Evolutionary conservation across 148 eudicot species (phyloP).

Genomic region (Silene latifolia): DNA sequence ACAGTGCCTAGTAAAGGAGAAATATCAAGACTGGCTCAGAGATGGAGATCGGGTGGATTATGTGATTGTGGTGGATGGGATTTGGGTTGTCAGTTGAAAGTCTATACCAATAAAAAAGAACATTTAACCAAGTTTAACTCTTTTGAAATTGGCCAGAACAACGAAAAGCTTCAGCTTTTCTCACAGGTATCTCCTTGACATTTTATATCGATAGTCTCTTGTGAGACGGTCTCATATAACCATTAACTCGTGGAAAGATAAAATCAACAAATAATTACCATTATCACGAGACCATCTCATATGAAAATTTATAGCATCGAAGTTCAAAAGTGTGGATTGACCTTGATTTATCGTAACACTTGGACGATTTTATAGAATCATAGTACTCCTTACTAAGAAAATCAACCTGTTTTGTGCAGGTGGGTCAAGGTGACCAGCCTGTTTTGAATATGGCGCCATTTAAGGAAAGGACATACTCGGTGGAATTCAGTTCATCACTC

Average conservation of each 20-base stretch:
- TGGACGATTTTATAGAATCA: not conserved
- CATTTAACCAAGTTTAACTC: conserved; percentile 22
- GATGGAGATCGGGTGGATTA: conserved; percentile 80
- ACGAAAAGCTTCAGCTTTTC: conserved; percentile 46
- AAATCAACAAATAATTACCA: too few species aligned
- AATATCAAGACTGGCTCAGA: conserved; percentile 60
- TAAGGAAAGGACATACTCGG: conserved; percentile 62
- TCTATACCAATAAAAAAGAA: conserved; percentile 39
- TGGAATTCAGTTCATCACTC: conserved; percentile 62
- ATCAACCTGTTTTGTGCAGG: conserved; percentile 37
- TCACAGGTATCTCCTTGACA: conserved; percentile 46
- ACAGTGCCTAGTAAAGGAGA: conserved; percentile 69
- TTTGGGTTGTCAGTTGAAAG: conserved; percentile 68
- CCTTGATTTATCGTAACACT: not conserved
- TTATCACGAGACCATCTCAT: too few species aligned
- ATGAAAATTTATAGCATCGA: not conserved
- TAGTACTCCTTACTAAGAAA: not conserved
- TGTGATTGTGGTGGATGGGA: conserved; percentile 99
- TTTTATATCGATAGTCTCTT: too few species aligned
- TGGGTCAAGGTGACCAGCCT: conserved; percentile 34
- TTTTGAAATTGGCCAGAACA: conserved; percentile 19
- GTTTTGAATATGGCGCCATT: conserved; percentile 51
- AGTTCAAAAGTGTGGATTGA: not conserved
- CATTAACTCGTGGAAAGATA: too few species aligned
- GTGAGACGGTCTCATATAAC: too few species aligned